phyloP scores from a whole-genome alignment of 2,329 filamentous ascomycete genomes.

The Diaporthe eres region DNA sequence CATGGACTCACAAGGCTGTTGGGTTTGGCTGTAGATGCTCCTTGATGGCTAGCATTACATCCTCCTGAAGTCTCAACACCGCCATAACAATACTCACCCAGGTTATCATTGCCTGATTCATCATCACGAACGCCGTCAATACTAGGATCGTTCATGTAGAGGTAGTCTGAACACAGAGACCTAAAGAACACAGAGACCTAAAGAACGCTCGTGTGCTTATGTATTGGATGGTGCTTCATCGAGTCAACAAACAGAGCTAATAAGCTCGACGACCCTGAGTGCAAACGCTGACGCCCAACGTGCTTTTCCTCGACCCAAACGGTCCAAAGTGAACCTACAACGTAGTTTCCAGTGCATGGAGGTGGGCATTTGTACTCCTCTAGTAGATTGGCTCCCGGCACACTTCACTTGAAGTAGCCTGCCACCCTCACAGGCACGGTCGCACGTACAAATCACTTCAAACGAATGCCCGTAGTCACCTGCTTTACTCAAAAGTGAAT shows the following conservation, averaged over 20 bases:
- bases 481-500: background rate
- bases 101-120: no score
- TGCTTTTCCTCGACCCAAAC: background rate
- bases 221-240: background rate
- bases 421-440: background rate
- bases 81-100: no score
- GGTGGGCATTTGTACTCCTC: background rate
- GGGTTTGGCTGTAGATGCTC: no score
- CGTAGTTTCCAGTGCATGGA: background rate
- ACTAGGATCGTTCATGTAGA: no score
- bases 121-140: no score
- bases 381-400: background rate
- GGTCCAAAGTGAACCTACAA: background rate
- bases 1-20: no score
- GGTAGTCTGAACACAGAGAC: no score
- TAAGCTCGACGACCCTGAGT: background rate
- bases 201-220: no score
- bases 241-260: background rate
- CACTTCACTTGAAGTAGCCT: background rate
- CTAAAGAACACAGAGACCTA: no score
- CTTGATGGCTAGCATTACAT: no score
- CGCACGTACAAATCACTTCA: background rate
- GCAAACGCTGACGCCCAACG: background rate
- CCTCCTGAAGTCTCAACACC: no score
- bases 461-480: background rate